A percentile compares a stretch with the other conserved stretches of the same genome.
Conservation (phyloP, 345 rosid species). For the Gossypium ekmanianum region DNA sequence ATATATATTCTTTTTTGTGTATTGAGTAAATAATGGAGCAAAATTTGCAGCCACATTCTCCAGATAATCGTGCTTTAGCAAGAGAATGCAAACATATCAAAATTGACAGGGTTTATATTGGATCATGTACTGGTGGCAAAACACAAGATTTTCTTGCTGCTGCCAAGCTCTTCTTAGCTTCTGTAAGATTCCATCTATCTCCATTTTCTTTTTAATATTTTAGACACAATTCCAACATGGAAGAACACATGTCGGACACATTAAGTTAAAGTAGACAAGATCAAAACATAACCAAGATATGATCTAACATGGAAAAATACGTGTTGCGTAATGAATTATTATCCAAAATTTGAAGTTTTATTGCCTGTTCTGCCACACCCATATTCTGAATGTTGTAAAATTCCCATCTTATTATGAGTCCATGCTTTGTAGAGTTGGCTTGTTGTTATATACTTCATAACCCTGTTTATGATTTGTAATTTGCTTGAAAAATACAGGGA, state of each 20-base stretch:
- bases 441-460: neutral
- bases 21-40: constrained; percentile 12
- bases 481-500: constrained; percentile 47
- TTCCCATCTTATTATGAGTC: neutral
- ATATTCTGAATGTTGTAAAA: neutral
- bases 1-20: neutral
- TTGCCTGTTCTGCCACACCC: too few relatives aligned
- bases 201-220: neutral
- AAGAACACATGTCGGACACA: too few relatives aligned
- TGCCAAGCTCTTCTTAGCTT: constrained; percentile 74
- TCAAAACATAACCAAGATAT: too few relatives aligned
- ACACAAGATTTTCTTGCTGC: constrained; percentile 92
- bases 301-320: too few relatives aligned
- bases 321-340: too few relatives aligned
- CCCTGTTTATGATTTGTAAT: neutral
- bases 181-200: constrained; percentile 43
- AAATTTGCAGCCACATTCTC: constrained; percentile 85
- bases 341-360: too few relatives aligned
- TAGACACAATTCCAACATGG: neutral
- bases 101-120: constrained; percentile 94
- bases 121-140: constrained; percentile 99
- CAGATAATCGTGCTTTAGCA: constrained; percentile 92
- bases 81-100: constrained; percentile 98
- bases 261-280: too few relatives aligned
- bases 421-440: neutral